These are phyloP conservation scores for Boletellus ananas DNA, from an alignment of 768 basidiomycete genomes.

Conservation along the genomic window DNA sequence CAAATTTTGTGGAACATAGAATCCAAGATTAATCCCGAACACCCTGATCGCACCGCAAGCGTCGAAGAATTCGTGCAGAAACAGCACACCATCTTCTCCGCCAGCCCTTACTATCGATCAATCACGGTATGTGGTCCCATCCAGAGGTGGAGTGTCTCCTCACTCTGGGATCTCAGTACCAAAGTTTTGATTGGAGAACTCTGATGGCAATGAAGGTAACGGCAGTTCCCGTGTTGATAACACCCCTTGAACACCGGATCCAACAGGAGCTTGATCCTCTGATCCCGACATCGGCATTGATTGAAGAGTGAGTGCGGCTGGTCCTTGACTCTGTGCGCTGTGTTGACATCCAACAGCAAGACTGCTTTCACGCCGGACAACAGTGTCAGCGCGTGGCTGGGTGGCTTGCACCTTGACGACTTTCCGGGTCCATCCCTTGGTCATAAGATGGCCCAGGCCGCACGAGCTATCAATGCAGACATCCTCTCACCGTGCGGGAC, in stretches of 20 bases:
- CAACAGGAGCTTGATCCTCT: constrained; percentile 51
- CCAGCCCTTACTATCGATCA: constrained; percentile 55
- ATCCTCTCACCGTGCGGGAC: constrained; percentile 62
- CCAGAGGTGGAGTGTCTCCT: not conserved
- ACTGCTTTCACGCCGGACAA: constrained; percentile 41
- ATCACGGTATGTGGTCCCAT: constrained; percentile 51
- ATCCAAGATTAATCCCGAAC: constrained; percentile 63
- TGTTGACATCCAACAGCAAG: constrained; percentile 28
- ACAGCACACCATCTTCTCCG: constrained; percentile 55
- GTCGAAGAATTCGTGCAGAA: constrained; percentile 59
- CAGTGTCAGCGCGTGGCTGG: constrained; percentile 61
- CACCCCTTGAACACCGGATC: not conserved
- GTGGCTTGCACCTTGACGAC: constrained; percentile 56
- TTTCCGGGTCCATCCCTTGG: constrained; percentile 61
- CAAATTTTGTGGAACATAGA: constrained; percentile 73
- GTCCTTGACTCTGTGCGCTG: not conserved
- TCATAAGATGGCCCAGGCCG: constrained; percentile 64
- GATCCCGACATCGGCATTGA: constrained; percentile 60
- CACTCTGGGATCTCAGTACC: constrained; percentile 45
- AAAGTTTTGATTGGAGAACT: constrained; percentile 83
- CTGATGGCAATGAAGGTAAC: constrained; percentile 65
- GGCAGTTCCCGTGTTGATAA: not conserved
- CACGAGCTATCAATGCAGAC: constrained; percentile 56
- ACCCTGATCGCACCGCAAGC: constrained; percentile 46
- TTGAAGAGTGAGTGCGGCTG: constrained; percentile 49